Percentiles rank a stretch among this genome's conserved stretches.
Evolutionary conservation across 176 grass and related monocot species (phyloP).

Genomic region (Ampelocalamus luodianensis): DNA sequence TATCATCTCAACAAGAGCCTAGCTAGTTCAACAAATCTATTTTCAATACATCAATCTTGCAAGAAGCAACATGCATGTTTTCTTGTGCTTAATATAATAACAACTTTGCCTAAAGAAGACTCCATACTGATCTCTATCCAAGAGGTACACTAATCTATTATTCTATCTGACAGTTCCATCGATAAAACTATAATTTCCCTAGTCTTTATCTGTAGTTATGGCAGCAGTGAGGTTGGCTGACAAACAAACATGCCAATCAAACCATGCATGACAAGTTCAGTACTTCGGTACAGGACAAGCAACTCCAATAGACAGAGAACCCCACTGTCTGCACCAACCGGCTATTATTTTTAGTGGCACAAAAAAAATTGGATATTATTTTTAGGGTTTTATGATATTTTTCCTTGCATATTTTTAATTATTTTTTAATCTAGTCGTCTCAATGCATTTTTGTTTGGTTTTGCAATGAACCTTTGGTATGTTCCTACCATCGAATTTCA

Average conservation of each 20-base stretch:
- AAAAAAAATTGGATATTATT: not conserved
- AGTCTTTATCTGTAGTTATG: not conserved
- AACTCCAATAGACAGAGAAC: not conserved
- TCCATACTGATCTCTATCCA: not conserved
- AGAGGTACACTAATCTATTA: not conserved
- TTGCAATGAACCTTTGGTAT: not conserved
- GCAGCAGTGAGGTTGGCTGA: not conserved
- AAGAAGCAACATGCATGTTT: not conserved
- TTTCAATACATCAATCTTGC: not conserved
- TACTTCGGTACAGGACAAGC: not conserved
- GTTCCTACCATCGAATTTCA: not conserved
- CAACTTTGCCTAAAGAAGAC: not conserved
- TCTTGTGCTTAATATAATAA: not conserved
- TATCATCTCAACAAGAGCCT: no score
- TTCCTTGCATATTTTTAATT: not conserved
- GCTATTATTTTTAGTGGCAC: no score
- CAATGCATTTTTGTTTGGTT: not conserved
- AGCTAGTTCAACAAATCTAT: not conserved
- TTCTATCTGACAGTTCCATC: not conserved
- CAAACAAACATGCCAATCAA: not conserved
- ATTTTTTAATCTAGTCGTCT: not conserved
- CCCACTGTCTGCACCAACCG: not conserved
- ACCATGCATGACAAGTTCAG: not conserved
- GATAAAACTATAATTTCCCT: not conserved
- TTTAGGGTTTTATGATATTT: not conserved